Evolutionary conservation across 352 stramenopile genomes (phyloP), one percentile per base, ranked within the genome.

Genomic region (Peronospora destructor): DNA sequence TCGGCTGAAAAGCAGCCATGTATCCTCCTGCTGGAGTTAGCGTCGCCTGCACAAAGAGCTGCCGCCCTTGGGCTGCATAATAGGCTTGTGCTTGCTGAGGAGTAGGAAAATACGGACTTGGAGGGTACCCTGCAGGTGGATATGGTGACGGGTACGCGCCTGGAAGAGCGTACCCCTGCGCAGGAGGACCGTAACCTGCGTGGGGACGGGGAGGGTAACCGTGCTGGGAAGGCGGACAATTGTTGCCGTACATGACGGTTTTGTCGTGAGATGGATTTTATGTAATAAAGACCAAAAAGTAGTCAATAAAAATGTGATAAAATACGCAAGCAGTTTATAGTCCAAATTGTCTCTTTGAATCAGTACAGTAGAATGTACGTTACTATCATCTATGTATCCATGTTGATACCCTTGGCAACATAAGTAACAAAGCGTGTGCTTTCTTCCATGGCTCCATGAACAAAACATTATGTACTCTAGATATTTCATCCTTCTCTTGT

Each of bases 1-100:
- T 59, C 1, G 73, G 76, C 36, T 82, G 74, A 29, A 69, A 64
- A 9, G 37, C 12, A 23, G 59, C 38, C 3, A 65, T 58, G 53
- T 84, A 83, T 23, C 38, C 59, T 21, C 6, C 33, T 21, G 1
- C 33, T 29, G 51, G 43, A n/a, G 64, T 53, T 9, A 68, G 45
- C 8, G 73, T 85, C 6, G 74, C 77, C 52, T 88, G 74, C 8
- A 74, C 74, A 41, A 86, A 88, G 36, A 88, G 68, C 46, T 76
- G 71, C n/a, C 74, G 64, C 6, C 74, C 73, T 49, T 88, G 77
- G 0, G 68, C 66, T 19, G 77, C 77, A 36, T 88, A 86, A 45
- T 85, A 86, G 16, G 68, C 66, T 49, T 86, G 76, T 6, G 64
- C 66, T 23, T 74, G 69, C 8, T 66, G 61, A 16, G 56, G 68